Percentiles rank a stretch among this genome's conserved stretches.
phyloP scores from a whole-genome alignment of 352 stramenopile species.

The Plasmopara halstedii region DNA sequence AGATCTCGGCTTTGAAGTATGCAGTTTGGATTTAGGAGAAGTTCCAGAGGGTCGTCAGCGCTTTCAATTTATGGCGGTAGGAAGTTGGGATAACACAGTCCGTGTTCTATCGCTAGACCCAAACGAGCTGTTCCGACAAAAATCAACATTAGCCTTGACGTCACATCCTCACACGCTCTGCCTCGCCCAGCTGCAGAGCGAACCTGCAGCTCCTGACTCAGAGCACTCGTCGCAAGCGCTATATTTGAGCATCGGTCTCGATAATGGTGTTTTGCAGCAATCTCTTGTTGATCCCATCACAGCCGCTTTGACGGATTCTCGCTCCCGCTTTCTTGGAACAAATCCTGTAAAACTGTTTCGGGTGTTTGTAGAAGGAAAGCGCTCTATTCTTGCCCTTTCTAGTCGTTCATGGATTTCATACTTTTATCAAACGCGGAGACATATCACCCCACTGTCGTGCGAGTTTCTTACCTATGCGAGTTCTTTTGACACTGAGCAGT shows the following conservation, averaged over 20 bases:
- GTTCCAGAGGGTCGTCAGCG: constrained; percentile 91
- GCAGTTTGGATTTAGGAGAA: constrained; percentile 94
- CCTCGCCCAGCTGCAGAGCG: constrained; percentile 69
- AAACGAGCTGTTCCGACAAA: constrained; percentile 83
- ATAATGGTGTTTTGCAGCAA: constrained; percentile 95
- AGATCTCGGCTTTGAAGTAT: constrained; percentile 95
- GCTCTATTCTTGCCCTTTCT: constrained; percentile 92
- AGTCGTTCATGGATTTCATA: constrained; percentile 95
- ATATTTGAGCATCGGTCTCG: constrained; percentile 86
- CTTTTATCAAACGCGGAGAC: constrained; percentile 84
- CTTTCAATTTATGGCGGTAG: constrained; percentile 95
- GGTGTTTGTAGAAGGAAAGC: constrained; percentile 82
- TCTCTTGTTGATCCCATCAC: constrained; percentile 85
- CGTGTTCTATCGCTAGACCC: constrained; percentile 94
- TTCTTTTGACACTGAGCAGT: constrained; percentile 95
- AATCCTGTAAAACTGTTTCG: constrained; percentile 95
- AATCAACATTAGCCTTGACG: constrained; percentile 73
- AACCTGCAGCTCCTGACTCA: constrained; percentile 47
- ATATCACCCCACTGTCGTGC: constrained; percentile 94
- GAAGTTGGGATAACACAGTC: constrained; percentile 87
- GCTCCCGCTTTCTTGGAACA: constrained; percentile 91
- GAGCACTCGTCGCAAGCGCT: constrained; percentile 49
- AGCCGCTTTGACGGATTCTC: constrained; percentile 74
- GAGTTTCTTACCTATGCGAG: constrained; percentile 92
- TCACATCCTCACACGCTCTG: constrained; percentile 81